phyloP scores from a whole-genome alignment of 805 yeast species.

The Millerozyma miso region DNA sequence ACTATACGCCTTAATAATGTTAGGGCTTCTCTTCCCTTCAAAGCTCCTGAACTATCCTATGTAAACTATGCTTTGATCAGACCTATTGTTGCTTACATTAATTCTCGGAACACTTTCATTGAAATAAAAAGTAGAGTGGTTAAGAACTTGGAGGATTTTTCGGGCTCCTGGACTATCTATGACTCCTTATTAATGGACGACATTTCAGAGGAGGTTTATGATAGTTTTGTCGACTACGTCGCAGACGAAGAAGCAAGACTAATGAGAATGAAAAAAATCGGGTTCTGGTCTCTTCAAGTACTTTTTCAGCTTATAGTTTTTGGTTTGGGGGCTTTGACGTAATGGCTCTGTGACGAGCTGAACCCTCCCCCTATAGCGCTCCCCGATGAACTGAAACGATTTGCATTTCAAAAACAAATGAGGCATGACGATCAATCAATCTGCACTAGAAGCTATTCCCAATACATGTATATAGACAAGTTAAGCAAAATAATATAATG shows the following conservation, averaged over 20 bases:
- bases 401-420: too few species aligned
- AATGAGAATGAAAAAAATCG: slow-evolving; percentile 73
- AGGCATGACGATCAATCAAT: too few species aligned
- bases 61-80: slow-evolving; percentile 87
- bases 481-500: too few species aligned
- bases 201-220: slow-evolving; percentile 81
- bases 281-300: slow-evolving; percentile 89
- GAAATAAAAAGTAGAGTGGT: slow-evolving; percentile 81
- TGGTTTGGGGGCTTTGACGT: slow-evolving; percentile 62
- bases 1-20: slow-evolving; percentile 79
- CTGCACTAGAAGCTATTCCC: too few species aligned
- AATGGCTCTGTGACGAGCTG: too few species aligned
- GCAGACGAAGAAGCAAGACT: slow-evolving; percentile 79
- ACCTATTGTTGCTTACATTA: slow-evolving; percentile 94
- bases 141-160: slow-evolving; percentile 77
- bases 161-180: slow-evolving; percentile 95
- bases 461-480: too few species aligned
- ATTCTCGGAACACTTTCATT: slow-evolving; percentile 82
- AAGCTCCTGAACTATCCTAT: slow-evolving; percentile 83
- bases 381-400: too few species aligned
- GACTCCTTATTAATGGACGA: slow-evolving; percentile 91
- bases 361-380: too few species aligned
- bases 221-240: slow-evolving; percentile 83
- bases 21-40: slow-evolving; percentile 83
- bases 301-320: slow-evolving; percentile 76